phyloP scores from a whole-genome alignment of 1,284 basidiomycete genomes.

The Psilocybe mexicana region DNA sequence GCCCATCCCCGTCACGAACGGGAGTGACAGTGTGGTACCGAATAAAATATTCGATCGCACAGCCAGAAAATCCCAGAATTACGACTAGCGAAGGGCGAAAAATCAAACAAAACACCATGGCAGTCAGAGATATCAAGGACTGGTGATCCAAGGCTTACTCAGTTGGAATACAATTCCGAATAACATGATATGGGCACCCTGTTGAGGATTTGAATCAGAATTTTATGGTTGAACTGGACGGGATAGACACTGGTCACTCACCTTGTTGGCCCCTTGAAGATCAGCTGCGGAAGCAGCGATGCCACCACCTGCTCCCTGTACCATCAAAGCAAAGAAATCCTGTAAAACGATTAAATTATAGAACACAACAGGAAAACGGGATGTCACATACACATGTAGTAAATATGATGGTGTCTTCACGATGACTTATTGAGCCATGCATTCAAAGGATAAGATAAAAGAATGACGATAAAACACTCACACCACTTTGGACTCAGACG shows the following conservation, averaged over 20 bases:
- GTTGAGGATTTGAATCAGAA: not conserved
- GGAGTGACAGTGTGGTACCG: not conserved
- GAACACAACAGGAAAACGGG: not conserved
- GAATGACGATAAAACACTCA: slow-evolving; percentile 27
- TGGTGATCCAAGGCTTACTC: not conserved
- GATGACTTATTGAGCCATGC: too few species aligned
- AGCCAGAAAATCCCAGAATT: not conserved
- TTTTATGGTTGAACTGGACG: not conserved
- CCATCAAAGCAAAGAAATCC: slow-evolving; percentile 3
- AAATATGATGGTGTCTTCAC: slow-evolving; percentile 49
- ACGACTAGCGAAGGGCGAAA: not conserved
- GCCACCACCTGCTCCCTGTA: slow-evolving; percentile 3
- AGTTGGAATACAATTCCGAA: slow-evolving; percentile 1
- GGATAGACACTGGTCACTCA: not conserved
- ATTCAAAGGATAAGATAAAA: too few species aligned
- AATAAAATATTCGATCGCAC: not conserved
- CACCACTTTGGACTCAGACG: slow-evolving; percentile 44
- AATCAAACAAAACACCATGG: too few species aligned
- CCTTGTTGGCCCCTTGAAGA: not conserved
- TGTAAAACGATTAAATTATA: not conserved
- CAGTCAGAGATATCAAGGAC: not conserved
- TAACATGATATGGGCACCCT: slow-evolving; percentile 1
- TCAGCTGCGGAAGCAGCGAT: slow-evolving; percentile 1
- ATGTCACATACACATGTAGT: slow-evolving; percentile 40
- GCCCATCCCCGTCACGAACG: not conserved